phyloP scores from a whole-genome alignment of 2,329 filamentous ascomycete genomes.

The Aspergillus brunneoviolaceus region DNA sequence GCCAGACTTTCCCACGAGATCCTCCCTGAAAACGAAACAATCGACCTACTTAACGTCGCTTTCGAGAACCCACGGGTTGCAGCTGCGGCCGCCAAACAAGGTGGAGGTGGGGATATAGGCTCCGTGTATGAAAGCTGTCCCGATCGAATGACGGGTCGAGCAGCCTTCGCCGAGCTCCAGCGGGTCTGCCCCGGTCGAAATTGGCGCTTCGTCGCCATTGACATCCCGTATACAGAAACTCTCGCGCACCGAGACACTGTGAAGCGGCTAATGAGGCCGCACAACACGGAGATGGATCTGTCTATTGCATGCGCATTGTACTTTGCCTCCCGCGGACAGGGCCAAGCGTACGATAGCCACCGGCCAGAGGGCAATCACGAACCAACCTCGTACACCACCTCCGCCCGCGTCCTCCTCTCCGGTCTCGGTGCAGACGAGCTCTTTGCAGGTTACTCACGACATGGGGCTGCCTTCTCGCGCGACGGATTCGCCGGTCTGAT shows the following conservation, averaged over 20 bases:
- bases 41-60: constrained; percentile 92
- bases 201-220: constrained; percentile 80
- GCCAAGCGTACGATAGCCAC: constrained; percentile 42
- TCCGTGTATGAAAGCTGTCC: constrained; percentile 76
- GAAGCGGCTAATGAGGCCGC: constrained; percentile 78
- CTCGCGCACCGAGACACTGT: constrained; percentile 67
- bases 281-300: constrained; percentile 98
- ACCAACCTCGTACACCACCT: constrained; percentile 57
- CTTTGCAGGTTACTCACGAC: constrained; percentile 88
- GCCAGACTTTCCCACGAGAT: constrained; percentile 78
- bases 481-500: constrained; percentile 69
- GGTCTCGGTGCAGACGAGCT: constrained; percentile 94
- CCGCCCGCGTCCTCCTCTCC: constrained; percentile 81
- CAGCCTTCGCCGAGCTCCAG: constrained; percentile 73
- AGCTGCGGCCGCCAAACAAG: constrained; percentile 52
- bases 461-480: constrained; percentile 71
- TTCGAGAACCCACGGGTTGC: constrained; percentile 87
- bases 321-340: constrained; percentile 79
- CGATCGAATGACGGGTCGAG: constrained; percentile 82
- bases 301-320: constrained; percentile 94
- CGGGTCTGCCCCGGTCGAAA: constrained; percentile 64
- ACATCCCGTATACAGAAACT: constrained; percentile 78
- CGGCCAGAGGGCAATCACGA: constrained; percentile 13
- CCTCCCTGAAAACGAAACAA: constrained; percentile 63
- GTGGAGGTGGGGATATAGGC: constrained; percentile 16